Percentiles rank a stretch among this genome's conserved stretches.
Evolutionary conservation across 2,329 filamentous ascomycete genomes (phyloP).

Genomic region (Chalaropsis ovoidea): DNA sequence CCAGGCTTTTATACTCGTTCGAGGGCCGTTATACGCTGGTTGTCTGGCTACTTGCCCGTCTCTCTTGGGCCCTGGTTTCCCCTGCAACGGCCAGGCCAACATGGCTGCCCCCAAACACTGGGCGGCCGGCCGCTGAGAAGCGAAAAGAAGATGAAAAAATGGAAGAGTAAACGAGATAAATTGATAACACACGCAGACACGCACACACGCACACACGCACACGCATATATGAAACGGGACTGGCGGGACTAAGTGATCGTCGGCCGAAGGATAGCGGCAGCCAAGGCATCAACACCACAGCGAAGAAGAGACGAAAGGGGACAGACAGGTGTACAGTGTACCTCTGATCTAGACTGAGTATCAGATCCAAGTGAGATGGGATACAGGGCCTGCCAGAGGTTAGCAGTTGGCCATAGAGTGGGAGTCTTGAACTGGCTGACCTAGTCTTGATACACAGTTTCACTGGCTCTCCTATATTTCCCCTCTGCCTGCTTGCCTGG

Average conservation of each 20-base stretch:
- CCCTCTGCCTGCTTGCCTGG: too few species aligned
- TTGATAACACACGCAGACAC: too few species aligned
- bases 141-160: neutral
- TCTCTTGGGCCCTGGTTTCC: neutral
- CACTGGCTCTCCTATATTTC: too few species aligned
- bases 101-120: neutral
- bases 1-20: neutral
- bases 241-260: neutral
- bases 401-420: too few species aligned
- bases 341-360: too few species aligned
- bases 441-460: too few species aligned
- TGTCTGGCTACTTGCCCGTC: neutral
- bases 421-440: too few species aligned
- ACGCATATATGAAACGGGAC: neutral
- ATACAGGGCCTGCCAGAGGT: too few species aligned
- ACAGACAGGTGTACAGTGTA: neutral
- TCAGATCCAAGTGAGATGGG: too few species aligned
- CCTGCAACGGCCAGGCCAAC: neutral
- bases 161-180: neutral
- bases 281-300: neutral
- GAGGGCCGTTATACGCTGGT: neutral
- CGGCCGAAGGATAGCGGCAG: neutral
- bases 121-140: neutral
- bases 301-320: neutral
- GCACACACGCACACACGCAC: too few species aligned